A percentile compares a stretch with the other conserved stretches of the same genome.
Conservation (phyloP, 148 eudicot species). For the Spergularia marina region DNA sequence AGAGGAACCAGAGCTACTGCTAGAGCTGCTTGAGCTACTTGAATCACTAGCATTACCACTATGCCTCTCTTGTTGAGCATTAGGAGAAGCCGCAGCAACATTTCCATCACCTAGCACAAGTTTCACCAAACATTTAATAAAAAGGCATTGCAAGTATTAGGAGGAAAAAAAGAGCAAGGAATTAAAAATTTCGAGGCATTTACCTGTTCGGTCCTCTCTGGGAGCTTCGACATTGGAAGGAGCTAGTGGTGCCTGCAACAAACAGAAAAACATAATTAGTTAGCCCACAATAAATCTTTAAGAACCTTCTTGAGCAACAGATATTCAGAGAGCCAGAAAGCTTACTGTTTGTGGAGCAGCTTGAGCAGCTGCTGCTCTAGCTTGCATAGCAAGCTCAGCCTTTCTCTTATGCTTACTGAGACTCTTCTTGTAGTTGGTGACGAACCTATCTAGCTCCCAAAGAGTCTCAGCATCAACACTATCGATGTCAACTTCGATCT, state of each 20-base stretch:
- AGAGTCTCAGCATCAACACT: slow-evolving; percentile 85
- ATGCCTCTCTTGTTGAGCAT: slow-evolving; percentile 49
- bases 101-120: slow-evolving; percentile 42
- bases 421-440: slow-evolving; percentile 79
- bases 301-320: background rate
- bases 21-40: slow-evolving; percentile 92
- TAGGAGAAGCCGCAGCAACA: slow-evolving; percentile 33
- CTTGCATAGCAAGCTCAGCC: slow-evolving; percentile 69
- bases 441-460: slow-evolving; percentile 95
- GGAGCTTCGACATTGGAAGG: slow-evolving; percentile 31
- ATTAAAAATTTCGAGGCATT: slow-evolving; percentile 9
- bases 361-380: slow-evolving; percentile 43
- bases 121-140: slow-evolving; percentile 6
- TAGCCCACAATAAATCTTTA: background rate
- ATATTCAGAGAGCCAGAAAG: background rate
- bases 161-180: background rate
- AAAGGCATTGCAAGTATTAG: background rate
- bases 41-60: slow-evolving; percentile 47
- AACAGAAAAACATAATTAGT: slow-evolving; percentile 1
- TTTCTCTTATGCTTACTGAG: slow-evolving; percentile 74
- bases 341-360: slow-evolving; percentile 38
- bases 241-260: slow-evolving; percentile 46
- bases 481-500: slow-evolving; percentile 91
- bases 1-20: slow-evolving; percentile 89
- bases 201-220: slow-evolving; percentile 49